These are phyloP conservation scores for Pyrenopolyporus hunteri DNA, from an alignment of 495 filamentous ascomycete species.

Conservation along the genomic window DNA sequence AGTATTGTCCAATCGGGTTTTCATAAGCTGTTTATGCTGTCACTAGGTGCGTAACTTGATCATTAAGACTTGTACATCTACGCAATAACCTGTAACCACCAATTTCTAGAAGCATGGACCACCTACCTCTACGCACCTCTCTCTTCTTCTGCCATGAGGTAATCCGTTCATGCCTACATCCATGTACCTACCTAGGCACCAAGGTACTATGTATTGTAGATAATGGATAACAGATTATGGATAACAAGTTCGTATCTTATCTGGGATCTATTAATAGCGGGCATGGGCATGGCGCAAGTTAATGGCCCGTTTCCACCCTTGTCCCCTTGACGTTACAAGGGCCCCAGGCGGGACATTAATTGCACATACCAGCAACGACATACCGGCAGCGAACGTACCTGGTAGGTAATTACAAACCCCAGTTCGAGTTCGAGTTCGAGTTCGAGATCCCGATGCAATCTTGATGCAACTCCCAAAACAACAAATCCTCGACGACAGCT, in stretches of 20 bases:
- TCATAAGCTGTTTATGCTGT: too few relatives aligned
- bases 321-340: neutral
- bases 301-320: slow-evolving; percentile 11
- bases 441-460: slow-evolving; percentile 22
- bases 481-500: slow-evolving; percentile 9
- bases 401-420: too few relatives aligned
- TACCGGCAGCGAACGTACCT: too few relatives aligned
- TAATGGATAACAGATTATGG: neutral
- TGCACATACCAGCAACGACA: too few relatives aligned
- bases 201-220: neutral
- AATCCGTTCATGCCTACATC: too few relatives aligned
- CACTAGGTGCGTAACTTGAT: too few relatives aligned
- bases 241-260: neutral
- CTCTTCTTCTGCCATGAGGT: too few relatives aligned
- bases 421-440: too few relatives aligned
- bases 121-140: too few relatives aligned
- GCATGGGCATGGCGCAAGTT: slow-evolving; percentile 27
- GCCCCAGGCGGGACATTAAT: neutral
- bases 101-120: neutral
- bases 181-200: neutral
- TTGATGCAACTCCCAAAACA: slow-evolving; percentile 26
- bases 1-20: too few relatives aligned
- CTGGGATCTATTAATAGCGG: slow-evolving; percentile 29
- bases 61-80: too few relatives aligned
- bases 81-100: too few relatives aligned